A percentile compares a stretch with the other conserved stretches of the same genome.
phyloP scores from a whole-genome alignment of 2,329 filamentous ascomycete genomes.

The Pseudophaeomoniella oleicola region DNA sequence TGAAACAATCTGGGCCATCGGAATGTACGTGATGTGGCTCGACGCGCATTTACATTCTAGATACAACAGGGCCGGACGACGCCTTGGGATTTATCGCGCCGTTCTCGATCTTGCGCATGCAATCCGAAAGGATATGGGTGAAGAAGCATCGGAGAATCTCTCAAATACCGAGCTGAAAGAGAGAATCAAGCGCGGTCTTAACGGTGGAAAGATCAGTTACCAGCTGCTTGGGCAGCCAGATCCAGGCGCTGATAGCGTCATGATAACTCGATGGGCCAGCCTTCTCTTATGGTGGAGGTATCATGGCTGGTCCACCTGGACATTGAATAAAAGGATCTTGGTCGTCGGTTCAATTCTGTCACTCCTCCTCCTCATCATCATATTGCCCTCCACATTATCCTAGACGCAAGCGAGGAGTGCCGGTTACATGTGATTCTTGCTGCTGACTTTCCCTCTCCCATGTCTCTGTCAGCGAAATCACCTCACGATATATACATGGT shows the following conservation, averaged over 20 bases:
- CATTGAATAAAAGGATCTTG: conserved; percentile 8
- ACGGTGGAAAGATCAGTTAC: not conserved
- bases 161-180: conserved; percentile 4
- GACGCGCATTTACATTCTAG: conserved; percentile 16
- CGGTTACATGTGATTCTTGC: no score
- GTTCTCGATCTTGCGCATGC: conserved; percentile 7
- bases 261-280: not conserved
- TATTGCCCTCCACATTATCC: no score
- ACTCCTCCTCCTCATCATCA: no score
- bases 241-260: not conserved
- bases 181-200: not conserved
- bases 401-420: no score
- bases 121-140: conserved; percentile 6
- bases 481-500: no score
- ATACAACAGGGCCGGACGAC: conserved; percentile 14
- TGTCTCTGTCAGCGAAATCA: no score
- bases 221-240: not conserved
- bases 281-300: not conserved
- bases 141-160: conserved; percentile 4
- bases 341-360: no score
- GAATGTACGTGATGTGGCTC: conserved; percentile 21
- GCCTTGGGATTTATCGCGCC: conserved; percentile 17
- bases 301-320: not conserved
- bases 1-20: conserved; percentile 16
- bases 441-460: no score